phyloP scores from a whole-genome alignment of 129 eudicot species.

The Helianthus annuus region HanXRQr2.0-SUNRISE NC_035442.2:8663829-8664328 shows the following conservation, averaged over 20 bases:
- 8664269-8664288: no score
- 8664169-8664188: not conserved
- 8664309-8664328: no score
- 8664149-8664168: not conserved
- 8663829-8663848: constrained; percentile 30
- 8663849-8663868: constrained; percentile 32
- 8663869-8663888: constrained; percentile 33
- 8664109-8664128: not conserved
- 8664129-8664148: not conserved
- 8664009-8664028: not conserved
- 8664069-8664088: constrained; percentile 3
- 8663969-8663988: not conserved
- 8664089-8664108: not conserved
- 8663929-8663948: constrained; percentile 3
- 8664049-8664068: no score
- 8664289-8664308: no score
- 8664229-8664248: no score
- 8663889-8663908: constrained; percentile 32
- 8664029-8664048: not conserved
- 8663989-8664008: not conserved
- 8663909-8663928: constrained; percentile 31
- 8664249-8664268: no score
- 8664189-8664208: not conserved
- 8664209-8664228: not conserved
- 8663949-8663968: not conserved